These are phyloP conservation scores for Fagopyrum esculentum DNA, from an alignment of 148 eudicot genomes.

Conservation along the genomic window DNA sequence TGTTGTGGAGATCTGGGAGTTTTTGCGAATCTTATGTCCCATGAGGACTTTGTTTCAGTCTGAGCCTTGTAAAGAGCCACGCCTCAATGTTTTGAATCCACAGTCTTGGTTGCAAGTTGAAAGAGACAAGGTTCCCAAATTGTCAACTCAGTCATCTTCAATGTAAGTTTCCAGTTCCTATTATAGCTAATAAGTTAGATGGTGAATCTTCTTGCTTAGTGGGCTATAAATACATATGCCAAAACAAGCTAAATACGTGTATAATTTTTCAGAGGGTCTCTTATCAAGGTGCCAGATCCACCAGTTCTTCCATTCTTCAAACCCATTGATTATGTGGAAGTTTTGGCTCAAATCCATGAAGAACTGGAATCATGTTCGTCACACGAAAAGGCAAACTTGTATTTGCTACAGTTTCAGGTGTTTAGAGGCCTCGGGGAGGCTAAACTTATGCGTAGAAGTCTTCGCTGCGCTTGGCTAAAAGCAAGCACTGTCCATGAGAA, in stretches of 20 bases:
- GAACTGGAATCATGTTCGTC: conserved; percentile 73
- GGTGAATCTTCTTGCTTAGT: neutral
- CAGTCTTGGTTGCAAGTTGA: conserved; percentile 99
- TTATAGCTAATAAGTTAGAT: neutral
- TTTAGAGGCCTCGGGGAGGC: conserved; percentile 93
- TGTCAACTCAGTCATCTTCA: conserved; percentile 59
- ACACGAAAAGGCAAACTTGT: conserved; percentile 54
- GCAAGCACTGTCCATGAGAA: conserved; percentile 71
- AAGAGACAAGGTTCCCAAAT: conserved; percentile 73
- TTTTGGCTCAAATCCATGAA: conserved; percentile 88
- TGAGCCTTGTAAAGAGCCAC: conserved; percentile 79
- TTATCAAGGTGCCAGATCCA: conserved; percentile 89
- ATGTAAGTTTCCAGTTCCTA: conserved; percentile 43
- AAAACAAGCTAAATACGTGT: neutral
- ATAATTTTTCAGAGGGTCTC: conserved; percentile 67
- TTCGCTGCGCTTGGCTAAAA: conserved; percentile 73
- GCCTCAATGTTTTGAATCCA: conserved; percentile 75
- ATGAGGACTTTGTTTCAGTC: conserved; percentile 90
- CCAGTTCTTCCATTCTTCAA: conserved; percentile 68
- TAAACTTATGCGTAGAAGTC: conserved; percentile 88
- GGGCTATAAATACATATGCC: neutral
- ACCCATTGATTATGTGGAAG: conserved; percentile 91
- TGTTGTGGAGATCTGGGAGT: conserved; percentile 97
- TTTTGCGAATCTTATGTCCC: conserved; percentile 64
- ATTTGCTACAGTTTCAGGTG: conserved; percentile 81